Base-by-base conservation (phyloP, 306 rosid species). In the Aeschynomene evenia region DNA sequence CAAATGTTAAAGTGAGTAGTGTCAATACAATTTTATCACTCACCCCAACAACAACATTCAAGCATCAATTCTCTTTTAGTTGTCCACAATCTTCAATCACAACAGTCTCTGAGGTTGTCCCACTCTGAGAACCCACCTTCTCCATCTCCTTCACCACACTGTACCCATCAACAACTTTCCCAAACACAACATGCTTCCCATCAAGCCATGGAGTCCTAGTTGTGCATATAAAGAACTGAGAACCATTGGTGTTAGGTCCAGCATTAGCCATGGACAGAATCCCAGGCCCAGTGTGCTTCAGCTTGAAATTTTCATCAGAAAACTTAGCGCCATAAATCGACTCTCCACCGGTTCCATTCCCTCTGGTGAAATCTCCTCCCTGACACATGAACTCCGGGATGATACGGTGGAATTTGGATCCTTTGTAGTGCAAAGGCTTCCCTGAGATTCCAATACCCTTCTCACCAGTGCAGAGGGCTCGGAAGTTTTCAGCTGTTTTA, bases 181-280 rank as follows among this genome's bases (percentile, higher is more conserved):
- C 98, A 75, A 93, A 93, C 49, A 92, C 98, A 42, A 93, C 96
- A 74, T 93, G 96, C 63, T 82, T 93, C 10, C 93, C 96, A 60
- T 90, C 91, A 40, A 90, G 96, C 96, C 98, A 93, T 0, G 79
- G 0, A 1, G 95, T 88, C 72, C 49, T 78, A 6, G 70, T 14
- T 0, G 96, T 88, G 64, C 91, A 90, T 9, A 88, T 80, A 55
- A 90, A 93, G 79, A 93, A 90, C 84, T 93, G 98, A 12, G 96
- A 90, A 42, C 96, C 98, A 21, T 93, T 90, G 2, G 96, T 83
- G 69, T 86, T 68, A 0, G 82, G 76, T 69, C 96, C 98, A 10
- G 94, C 71, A 80, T 93, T 93, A 0, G 98, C 98, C 97, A 93
- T 93, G 6, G 98, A 90, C 9, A 93, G 81, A 46, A 93, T 48